phyloP scores from a whole-genome alignment of 2,329 filamentous ascomycete species.

The Sclerotinia nivalis region DNA sequence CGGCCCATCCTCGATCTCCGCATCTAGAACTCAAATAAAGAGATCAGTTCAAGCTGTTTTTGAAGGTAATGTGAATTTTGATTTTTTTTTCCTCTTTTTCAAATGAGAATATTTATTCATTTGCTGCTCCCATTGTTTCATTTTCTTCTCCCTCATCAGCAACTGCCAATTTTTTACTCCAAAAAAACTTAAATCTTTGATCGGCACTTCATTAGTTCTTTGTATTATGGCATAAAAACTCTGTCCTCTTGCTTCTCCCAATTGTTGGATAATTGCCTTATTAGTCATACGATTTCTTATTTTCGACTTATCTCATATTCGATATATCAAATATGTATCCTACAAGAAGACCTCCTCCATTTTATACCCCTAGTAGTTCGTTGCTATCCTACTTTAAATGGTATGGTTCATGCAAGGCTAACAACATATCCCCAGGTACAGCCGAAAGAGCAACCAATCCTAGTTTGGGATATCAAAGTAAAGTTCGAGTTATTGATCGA shows the following conservation, averaged over 20 bases:
- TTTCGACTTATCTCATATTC: conserved; percentile 22
- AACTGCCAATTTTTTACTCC: background rate
- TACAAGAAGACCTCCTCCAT: conserved; percentile 31
- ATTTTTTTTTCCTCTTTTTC: conserved; percentile 19
- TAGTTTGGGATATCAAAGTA: conserved; percentile 62
- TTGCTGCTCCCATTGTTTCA: conserved; percentile 8
- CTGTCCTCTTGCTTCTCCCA: conserved; percentile 21
- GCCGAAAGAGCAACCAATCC: conserved; percentile 51
- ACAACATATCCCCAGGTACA: conserved; percentile 48
- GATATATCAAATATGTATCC: conserved; percentile 37
- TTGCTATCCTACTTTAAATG: conserved; percentile 38
- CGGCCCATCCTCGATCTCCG: conserved; percentile 37
- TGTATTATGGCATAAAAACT: conserved; percentile 12
- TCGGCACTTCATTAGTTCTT: conserved; percentile 8
- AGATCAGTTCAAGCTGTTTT: conserved; percentile 61
- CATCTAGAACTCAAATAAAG: conserved; percentile 52
- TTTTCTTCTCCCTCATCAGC: background rate
- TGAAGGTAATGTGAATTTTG: conserved; percentile 50
- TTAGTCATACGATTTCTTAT: conserved; percentile 10
- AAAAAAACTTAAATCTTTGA: background rate
- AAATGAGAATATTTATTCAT: conserved; percentile 16
- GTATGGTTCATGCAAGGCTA: conserved; percentile 44
- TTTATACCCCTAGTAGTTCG: conserved; percentile 40
- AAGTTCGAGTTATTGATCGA: conserved; percentile 85
- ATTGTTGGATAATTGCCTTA: conserved; percentile 29